Conservation (phyloP, 352 stramenopile genomes). For the Phytophthora hibernalis region DNA sequence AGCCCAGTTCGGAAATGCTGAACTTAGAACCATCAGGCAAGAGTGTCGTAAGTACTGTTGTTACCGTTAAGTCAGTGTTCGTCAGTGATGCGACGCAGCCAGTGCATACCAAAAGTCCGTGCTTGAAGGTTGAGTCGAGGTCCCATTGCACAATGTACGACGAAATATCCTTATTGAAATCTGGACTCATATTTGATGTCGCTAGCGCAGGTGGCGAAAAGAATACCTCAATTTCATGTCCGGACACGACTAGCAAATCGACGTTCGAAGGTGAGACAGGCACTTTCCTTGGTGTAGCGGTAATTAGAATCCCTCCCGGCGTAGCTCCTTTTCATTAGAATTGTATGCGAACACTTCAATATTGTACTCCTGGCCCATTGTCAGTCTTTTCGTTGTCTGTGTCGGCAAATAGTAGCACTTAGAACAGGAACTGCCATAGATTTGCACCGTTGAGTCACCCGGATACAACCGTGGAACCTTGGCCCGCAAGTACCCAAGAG, state of each 20-base stretch:
- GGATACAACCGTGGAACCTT: conserved; percentile 69
- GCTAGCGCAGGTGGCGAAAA: conserved; percentile 84
- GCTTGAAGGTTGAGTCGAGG: conserved; percentile 69
- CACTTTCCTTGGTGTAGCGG: conserved; percentile 81
- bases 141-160: conserved; percentile 94
- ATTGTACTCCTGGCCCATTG: conserved; percentile 73
- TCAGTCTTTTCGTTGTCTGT: conserved; percentile 60
- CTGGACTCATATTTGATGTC: conserved; percentile 58
- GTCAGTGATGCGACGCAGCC: conserved; percentile 55
- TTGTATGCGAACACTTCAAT: conserved; percentile 85
- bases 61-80: conserved; percentile 46
- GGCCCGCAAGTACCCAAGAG: conserved; percentile 52
- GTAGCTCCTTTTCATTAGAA: conserved; percentile 60
- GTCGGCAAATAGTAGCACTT: conserved; percentile 80
- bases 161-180: conserved; percentile 88
- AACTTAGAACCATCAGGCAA: conserved; percentile 41
- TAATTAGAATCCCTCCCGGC: conserved; percentile 37
- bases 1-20: conserved; percentile 62
- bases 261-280: conserved; percentile 89
- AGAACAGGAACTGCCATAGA: conserved; percentile 51
- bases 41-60: conserved; percentile 13
- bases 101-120: conserved; percentile 59
- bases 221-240: conserved; percentile 91
- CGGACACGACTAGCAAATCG: conserved; percentile 85
- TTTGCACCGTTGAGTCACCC: conserved; percentile 42